Evolutionary conservation across 1,284 basidiomycete genomes (phyloP).

Genomic region (Coniferiporia weirii): DNA sequence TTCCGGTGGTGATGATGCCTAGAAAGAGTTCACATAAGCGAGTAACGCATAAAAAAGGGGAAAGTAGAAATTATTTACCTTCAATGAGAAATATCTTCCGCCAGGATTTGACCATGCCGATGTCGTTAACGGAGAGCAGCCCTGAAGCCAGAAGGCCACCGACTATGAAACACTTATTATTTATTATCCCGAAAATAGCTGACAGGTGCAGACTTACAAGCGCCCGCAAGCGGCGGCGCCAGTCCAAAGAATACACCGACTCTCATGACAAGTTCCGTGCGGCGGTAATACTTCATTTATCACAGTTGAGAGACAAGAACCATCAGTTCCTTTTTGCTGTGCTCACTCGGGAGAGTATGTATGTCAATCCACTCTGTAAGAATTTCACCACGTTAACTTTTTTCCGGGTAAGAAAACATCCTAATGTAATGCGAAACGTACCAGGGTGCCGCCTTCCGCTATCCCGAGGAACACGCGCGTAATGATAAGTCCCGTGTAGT

Average conservation of each 20-base stretch:
- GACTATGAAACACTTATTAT: conserved; percentile 25
- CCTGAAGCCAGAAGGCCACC: conserved; percentile 38
- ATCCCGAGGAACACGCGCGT: conserved; percentile 30
- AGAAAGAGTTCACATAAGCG: not conserved
- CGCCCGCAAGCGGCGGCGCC: conserved; percentile 38
- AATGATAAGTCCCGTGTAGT: conserved; percentile 25
- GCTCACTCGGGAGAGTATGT: conserved; percentile 17
- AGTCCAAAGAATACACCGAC: conserved; percentile 41
- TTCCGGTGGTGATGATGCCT: conserved; percentile 36
- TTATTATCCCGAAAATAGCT: not conserved
- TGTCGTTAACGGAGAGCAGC: conserved; percentile 30
- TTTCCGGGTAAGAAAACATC: not conserved
- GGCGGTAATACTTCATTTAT: conserved; percentile 35
- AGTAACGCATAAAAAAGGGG: not conserved
- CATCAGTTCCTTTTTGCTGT: not conserved
- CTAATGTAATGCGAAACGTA: not conserved
- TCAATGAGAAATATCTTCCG: conserved; percentile 39
- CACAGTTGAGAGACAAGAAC: not conserved
- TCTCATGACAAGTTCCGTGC: conserved; percentile 38
- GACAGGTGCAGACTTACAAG: conserved; percentile 30
- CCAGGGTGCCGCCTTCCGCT: conserved; percentile 29
- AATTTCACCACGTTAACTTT: not conserved
- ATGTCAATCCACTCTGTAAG: conserved; percentile 18
- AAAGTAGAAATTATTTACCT: conserved; percentile 24
- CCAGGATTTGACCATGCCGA: conserved; percentile 34